Conservation (phyloP, 1,284 basidiomycete species). For the Tranzscheliella williamsii region DNA sequence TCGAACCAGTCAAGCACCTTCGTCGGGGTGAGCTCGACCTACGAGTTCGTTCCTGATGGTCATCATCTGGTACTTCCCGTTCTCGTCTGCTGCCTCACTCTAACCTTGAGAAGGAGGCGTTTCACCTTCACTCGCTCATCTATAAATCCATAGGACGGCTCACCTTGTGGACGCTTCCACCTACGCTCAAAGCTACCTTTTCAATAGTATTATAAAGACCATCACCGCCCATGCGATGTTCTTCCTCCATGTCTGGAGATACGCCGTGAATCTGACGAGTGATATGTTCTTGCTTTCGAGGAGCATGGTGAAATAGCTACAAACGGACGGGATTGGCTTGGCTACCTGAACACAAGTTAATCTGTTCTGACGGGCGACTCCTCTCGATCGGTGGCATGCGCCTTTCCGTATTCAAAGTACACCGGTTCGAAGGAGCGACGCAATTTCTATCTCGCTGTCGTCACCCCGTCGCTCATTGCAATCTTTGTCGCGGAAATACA, state of each 20-base stretch:
- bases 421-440: constrained; percentile 26
- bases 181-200: constrained; percentile 71
- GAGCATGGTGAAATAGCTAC: too few species aligned
- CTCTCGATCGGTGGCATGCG: too few species aligned
- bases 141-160: constrained; percentile 67
- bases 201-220: constrained; percentile 68
- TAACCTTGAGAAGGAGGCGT: constrained; percentile 69
- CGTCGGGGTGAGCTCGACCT: constrained; percentile 70
- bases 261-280: constrained; percentile 62
- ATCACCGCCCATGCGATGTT: constrained; percentile 64
- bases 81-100: constrained; percentile 63
- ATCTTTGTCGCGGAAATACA: constrained; percentile 49
- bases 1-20: constrained; percentile 95
- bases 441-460: constrained; percentile 41
- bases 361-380: too few species aligned
- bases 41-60: constrained; percentile 65
- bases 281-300: constrained; percentile 27
- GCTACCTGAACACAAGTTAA: too few species aligned
- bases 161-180: constrained; percentile 66
- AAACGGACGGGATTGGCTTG: too few species aligned
- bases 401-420: constrained; percentile 61
- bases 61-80: constrained; percentile 64
- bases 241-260: constrained; percentile 64
- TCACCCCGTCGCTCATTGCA: constrained; percentile 35
- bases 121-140: constrained; percentile 63